These are phyloP conservation scores for Saturnispora dispora DNA, from an alignment of 805 yeast genomes.

Conservation along the genomic window DNA sequence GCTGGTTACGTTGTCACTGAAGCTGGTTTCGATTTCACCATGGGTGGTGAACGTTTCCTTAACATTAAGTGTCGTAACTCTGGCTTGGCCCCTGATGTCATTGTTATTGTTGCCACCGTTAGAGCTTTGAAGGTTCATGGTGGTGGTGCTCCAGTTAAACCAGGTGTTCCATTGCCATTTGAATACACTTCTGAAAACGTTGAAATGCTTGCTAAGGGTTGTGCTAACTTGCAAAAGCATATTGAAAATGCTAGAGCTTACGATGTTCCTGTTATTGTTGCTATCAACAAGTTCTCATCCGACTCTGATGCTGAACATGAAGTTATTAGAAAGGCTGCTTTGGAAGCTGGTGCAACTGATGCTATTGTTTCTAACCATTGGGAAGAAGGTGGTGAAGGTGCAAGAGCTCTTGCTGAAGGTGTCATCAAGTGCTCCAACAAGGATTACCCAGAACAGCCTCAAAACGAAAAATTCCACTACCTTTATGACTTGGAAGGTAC, in stretches of 20 bases:
- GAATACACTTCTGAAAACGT: constrained; percentile 77
- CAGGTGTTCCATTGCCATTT: constrained; percentile 78
- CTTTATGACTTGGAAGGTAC: constrained; percentile 59
- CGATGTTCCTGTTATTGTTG: constrained; percentile 90
- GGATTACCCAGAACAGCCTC: constrained; percentile 30
- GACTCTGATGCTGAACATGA: constrained; percentile 77
- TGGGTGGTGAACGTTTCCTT: constrained; percentile 98
- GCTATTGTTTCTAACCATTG: constrained; percentile 90
- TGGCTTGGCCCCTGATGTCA: constrained; percentile 80
- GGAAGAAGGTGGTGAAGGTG: constrained; percentile 94
- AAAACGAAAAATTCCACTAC: constrained; percentile 42
- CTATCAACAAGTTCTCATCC: constrained; percentile 78
- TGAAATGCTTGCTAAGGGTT: constrained; percentile 68
- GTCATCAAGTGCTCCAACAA: constrained; percentile 60
- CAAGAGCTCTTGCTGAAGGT: constrained; percentile 72
- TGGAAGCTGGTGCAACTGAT: constrained; percentile 86
- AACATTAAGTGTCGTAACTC: constrained; percentile 92
- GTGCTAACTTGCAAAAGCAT: constrained; percentile 84
- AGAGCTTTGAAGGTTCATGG: constrained; percentile 96
- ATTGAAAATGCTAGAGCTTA: constrained; percentile 75
- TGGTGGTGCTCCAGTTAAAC: constrained; percentile 94
- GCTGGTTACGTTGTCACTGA: constrained; percentile 91
- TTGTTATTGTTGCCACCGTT: constrained; percentile 91
- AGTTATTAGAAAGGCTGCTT: constrained; percentile 68
- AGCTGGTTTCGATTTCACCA: constrained; percentile 97